These are phyloP conservation scores for Debaryomyces subglobosus DNA, from an alignment of 1,139 yeast species.

Conservation along the genomic window DNA sequence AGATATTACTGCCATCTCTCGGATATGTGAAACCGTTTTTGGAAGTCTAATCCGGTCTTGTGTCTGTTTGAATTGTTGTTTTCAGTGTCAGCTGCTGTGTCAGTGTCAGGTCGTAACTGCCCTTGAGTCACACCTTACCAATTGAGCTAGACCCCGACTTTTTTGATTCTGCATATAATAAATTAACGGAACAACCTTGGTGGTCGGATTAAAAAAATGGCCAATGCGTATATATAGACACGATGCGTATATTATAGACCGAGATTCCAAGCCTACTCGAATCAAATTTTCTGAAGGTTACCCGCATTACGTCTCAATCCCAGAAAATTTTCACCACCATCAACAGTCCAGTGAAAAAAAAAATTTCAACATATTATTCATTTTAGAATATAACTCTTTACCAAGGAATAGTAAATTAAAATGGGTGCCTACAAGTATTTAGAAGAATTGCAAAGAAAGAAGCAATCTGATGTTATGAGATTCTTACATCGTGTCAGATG, in stretches of 20 bases:
- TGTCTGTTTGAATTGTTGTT: no score
- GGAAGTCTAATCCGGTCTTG: no score
- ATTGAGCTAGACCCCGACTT: no score
- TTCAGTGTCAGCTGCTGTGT: no score
- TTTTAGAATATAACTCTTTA: background rate
- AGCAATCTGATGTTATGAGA: slow-evolving; percentile 99
- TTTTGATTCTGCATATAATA: no score
- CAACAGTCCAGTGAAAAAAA: slow-evolving; percentile 1
- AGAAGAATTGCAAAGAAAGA: slow-evolving; percentile 99
- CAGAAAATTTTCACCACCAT: slow-evolving; percentile 11
- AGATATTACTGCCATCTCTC: background rate
- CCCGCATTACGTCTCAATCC: background rate
- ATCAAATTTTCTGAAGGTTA: background rate
- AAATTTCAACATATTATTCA: background rate
- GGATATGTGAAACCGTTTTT: background rate
- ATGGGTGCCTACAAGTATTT: slow-evolving; percentile 99
- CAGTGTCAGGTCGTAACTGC: no score
- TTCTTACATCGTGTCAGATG: slow-evolving; percentile 99
- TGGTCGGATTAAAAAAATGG: no score
- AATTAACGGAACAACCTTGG: no score
- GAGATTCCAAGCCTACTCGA: background rate
- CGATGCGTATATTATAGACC: background rate
- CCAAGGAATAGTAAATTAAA: slow-evolving; percentile 21
- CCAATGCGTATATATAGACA: background rate
- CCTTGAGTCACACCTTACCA: no score